Conservation (phyloP, 73 alveolate species). For the Halteria grandinella region DNA sequence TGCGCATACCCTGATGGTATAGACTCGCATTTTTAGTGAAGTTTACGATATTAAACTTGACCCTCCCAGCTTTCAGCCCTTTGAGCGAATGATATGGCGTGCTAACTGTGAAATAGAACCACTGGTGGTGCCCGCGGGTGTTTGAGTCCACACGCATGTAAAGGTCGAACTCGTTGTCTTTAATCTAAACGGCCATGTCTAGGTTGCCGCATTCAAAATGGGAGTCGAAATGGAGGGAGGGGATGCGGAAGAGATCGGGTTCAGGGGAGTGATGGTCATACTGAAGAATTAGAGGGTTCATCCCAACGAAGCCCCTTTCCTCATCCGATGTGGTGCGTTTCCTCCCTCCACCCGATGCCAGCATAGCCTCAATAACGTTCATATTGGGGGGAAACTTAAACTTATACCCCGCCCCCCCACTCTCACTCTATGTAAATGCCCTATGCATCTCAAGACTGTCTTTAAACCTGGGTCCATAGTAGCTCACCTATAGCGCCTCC, state of each 20-base stretch:
- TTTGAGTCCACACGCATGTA: slow-evolving; percentile 86
- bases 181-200: slow-evolving; percentile 60
- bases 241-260: background rate
- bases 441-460: slow-evolving; percentile 63
- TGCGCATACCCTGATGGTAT: slow-evolving; percentile 58
- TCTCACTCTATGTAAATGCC: slow-evolving; percentile 17
- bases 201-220: slow-evolving; percentile 70
- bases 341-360: slow-evolving; percentile 30
- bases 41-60: slow-evolving; percentile 83
- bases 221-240: slow-evolving; percentile 57
- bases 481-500: slow-evolving; percentile 19
- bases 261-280: background rate
- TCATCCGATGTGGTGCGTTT: background rate
- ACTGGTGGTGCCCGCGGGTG: slow-evolving; percentile 86
- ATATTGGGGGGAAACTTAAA: slow-evolving; percentile 65
- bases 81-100: too few species aligned
- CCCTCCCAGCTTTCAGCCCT: slow-evolving; percentile 54
- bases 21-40: slow-evolving; percentile 77
- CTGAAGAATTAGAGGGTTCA: slow-evolving; percentile 54
- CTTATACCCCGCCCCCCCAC: slow-evolving; percentile 17
- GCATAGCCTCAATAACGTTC: slow-evolving; percentile 57
- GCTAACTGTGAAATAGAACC: slow-evolving; percentile 88
- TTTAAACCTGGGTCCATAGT: slow-evolving; percentile 62
- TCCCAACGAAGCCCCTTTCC: slow-evolving; percentile 49
- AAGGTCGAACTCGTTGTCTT: slow-evolving; percentile 67